Conservation (phyloP, 352 stramenopile species). For the Detonula confervacea region DNA sequence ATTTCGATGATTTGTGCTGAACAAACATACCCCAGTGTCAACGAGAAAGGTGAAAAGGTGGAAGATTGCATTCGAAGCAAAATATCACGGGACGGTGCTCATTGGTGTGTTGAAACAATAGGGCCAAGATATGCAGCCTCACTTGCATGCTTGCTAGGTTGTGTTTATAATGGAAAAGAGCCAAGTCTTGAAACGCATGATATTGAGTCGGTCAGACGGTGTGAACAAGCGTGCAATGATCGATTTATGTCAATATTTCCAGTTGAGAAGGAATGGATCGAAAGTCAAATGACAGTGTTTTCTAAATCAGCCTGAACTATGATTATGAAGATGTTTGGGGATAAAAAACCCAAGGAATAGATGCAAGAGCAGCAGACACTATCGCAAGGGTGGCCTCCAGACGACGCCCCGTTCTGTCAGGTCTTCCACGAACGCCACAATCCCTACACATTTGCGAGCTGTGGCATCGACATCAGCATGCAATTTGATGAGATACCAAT, state of each 20-base stretch:
- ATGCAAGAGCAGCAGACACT: background rate
- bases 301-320: no score
- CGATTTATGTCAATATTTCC: constrained; percentile 44
- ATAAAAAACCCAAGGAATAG: no score
- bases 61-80: constrained; percentile 27
- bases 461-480: background rate
- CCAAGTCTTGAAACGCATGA: background rate
- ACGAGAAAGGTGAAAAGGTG: no score
- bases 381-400: background rate
- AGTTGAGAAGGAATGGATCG: constrained; percentile 25
- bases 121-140: constrained; percentile 34
- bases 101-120: constrained; percentile 58
- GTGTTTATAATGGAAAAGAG: constrained; percentile 35
- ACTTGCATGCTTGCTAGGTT: constrained; percentile 53
- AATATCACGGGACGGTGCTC: constrained; percentile 52
- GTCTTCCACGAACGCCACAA: background rate
- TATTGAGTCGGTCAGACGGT: background rate
- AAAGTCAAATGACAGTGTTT: constrained; percentile 13
- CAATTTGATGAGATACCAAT: background rate
- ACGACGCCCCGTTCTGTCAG: background rate
- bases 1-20: constrained; percentile 43
- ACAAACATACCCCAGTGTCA: background rate
- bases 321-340: no score
- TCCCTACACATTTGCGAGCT: background rate
- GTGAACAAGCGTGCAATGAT: constrained; percentile 39